phyloP scores from a whole-genome alignment of 345 rosid genomes.

The Salix caprea region DNA sequence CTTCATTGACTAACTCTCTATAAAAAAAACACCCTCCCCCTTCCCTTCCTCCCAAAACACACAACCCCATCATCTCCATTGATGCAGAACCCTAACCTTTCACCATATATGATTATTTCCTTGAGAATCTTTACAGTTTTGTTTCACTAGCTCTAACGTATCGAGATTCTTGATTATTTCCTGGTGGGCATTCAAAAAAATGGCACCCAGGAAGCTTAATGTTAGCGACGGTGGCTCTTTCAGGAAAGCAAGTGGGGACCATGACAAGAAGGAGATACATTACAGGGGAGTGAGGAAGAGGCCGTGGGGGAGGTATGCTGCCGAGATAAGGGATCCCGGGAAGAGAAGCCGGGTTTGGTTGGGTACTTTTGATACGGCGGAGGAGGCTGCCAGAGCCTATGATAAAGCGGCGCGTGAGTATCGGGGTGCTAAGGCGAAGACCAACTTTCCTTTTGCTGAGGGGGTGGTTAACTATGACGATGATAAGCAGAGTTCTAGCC shows the following conservation, averaged over 20 bases:
- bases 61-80: too few species aligned
- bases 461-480: not conserved
- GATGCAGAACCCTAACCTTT: too few species aligned
- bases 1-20: not conserved
- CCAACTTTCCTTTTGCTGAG: conserved; percentile 50
- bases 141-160: too few species aligned
- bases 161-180: not conserved
- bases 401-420: conserved; percentile 59
- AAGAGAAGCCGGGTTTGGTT: conserved; percentile 71
- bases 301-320: conserved; percentile 80
- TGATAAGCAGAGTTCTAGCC: conserved; percentile 29
- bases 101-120: too few species aligned
- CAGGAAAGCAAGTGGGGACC: not conserved
- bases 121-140: too few species aligned
- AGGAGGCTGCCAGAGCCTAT: conserved; percentile 65
- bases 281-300: conserved; percentile 64
- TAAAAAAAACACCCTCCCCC: not conserved
- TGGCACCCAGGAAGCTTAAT: conserved; percentile 35
- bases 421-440: conserved; percentile 64
- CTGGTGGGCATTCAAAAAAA: not conserved
- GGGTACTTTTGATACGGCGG: conserved; percentile 69
- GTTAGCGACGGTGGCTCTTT: not conserved
- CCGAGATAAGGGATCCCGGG: conserved; percentile 69
- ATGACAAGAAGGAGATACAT: conserved; percentile 30
- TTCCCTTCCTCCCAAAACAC: not conserved